phyloP scores from a whole-genome alignment of 768 basidiomycete genomes.

The Rhodosporidiobolus sp. region DNA sequence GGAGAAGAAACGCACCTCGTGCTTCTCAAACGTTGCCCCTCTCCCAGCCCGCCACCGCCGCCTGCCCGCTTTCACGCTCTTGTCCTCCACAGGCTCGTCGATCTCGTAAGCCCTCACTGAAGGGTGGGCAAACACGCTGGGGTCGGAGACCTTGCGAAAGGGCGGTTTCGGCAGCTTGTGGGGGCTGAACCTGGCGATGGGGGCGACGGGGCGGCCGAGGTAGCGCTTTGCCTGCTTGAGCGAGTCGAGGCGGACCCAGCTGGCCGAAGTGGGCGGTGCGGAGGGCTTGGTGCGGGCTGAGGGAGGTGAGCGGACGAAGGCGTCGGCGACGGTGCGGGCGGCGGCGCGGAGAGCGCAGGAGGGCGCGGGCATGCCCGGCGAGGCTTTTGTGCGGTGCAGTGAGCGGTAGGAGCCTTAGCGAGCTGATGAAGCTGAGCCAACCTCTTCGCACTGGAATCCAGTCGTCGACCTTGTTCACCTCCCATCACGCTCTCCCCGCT shows the following conservation, averaged over 20 bases:
- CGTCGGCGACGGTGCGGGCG: no score
- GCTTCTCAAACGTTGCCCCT: not conserved
- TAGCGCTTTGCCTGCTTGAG: not conserved
- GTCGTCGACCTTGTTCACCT: not conserved
- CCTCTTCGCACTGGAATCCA: not conserved
- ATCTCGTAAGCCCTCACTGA: not conserved
- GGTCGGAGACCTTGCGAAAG: not conserved
- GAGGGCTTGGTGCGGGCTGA: no score
- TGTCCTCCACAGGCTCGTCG: not conserved
- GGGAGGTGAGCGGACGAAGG: no score
- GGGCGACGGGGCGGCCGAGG: no score
- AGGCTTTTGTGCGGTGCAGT: no score
- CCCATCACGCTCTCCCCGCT: no score
- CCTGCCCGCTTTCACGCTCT: not conserved
- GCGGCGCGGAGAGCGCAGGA: no score
- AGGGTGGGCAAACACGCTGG: slow-evolving; percentile 8
- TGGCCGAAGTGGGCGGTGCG: no score
- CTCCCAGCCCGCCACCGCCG: not conserved
- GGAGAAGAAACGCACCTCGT: not conserved
- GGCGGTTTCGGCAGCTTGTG: slow-evolving; percentile 5
- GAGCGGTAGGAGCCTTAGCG: not conserved
- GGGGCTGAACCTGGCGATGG: not conserved
- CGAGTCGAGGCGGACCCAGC: no score
- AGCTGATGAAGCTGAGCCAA: not conserved
- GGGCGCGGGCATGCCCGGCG: not conserved